These are phyloP conservation scores for Mimosa bimucronata DNA, from an alignment of 306 rosid species.

Conservation along the genomic window DNA sequence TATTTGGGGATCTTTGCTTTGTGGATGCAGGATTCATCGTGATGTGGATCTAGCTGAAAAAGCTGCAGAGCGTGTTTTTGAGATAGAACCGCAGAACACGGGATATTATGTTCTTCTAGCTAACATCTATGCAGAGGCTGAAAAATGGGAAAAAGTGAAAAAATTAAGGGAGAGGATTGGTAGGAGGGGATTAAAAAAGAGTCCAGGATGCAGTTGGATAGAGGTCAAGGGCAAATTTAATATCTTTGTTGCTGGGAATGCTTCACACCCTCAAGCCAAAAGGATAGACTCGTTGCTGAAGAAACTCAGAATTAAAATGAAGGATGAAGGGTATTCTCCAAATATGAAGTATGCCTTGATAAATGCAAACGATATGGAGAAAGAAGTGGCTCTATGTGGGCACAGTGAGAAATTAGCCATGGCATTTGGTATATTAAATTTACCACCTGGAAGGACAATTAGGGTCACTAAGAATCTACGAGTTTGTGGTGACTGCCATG, in stretches of 20 bases:
- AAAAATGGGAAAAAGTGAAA: slow-evolving; percentile 74
- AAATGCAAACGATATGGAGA: slow-evolving; percentile 61
- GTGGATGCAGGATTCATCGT: slow-evolving; percentile 72
- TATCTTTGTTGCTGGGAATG: slow-evolving; percentile 62
- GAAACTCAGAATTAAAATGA: slow-evolving; percentile 58
- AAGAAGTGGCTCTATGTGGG: slow-evolving; percentile 74
- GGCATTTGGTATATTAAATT: slow-evolving; percentile 68
- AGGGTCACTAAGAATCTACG: slow-evolving; percentile 72
- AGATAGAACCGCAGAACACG: slow-evolving; percentile 74
- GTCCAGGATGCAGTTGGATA: slow-evolving; percentile 73
- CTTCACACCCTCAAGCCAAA: slow-evolving; percentile 63
- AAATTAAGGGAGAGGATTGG: slow-evolving; percentile 57
- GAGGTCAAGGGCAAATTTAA: slow-evolving; percentile 56
- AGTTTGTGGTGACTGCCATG: slow-evolving; percentile 81
- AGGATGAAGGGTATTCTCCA: slow-evolving; percentile 60
- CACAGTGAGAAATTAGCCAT: slow-evolving; percentile 79
- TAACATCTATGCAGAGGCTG: slow-evolving; percentile 72
- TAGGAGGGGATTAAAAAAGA: slow-evolving; percentile 54
- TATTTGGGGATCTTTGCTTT: slow-evolving; percentile 72
- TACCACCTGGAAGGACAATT: slow-evolving; percentile 57
- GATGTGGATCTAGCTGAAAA: slow-evolving; percentile 75
- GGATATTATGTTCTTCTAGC: slow-evolving; percentile 73
- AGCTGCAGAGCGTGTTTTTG: slow-evolving; percentile 68
- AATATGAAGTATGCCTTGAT: slow-evolving; percentile 63
- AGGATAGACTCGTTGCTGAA: slow-evolving; percentile 53